These are phyloP conservation scores for Trametes sanguinea DNA, from an alignment of 768 basidiomycete genomes.

Conservation along the genomic window DNA sequence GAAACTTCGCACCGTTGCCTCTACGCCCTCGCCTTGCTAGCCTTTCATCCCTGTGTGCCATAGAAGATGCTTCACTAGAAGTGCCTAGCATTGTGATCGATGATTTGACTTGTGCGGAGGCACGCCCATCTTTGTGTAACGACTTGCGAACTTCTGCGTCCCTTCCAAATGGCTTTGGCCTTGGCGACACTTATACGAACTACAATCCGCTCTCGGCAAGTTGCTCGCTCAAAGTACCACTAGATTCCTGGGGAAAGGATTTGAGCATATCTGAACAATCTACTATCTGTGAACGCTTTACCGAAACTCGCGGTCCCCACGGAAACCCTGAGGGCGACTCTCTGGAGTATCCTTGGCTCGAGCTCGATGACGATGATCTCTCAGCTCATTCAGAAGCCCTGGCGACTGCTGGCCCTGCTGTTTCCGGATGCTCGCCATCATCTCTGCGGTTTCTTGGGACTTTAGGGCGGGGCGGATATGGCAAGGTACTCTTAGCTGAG, in stretches of 20 bases:
- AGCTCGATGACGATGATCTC: neutral
- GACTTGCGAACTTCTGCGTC: neutral
- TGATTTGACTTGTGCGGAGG: neutral
- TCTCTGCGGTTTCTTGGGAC: constrained; percentile 14
- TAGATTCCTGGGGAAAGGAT: neutral
- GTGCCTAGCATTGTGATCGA: constrained; percentile 3
- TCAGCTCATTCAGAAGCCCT: neutral
- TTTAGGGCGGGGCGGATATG: constrained; percentile 20
- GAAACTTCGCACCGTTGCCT: too few relatives aligned
- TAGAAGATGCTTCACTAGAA: neutral
- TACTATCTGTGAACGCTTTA: too few relatives aligned
- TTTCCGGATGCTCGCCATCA: neutral
- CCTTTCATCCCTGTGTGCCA: neutral
- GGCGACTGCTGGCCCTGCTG: neutral
- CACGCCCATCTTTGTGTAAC: neutral
- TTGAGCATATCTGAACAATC: too few relatives aligned
- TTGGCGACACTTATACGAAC: neutral
- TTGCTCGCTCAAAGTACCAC: neutral
- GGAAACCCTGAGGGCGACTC: neutral
- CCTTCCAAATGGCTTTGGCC: neutral
- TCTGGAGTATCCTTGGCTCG: constrained; percentile 3
- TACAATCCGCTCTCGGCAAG: neutral
- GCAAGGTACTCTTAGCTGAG: constrained; percentile 22
- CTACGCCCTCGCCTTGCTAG: neutral
- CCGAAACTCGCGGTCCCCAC: neutral